These are phyloP conservation scores for Leccinum sublutescens DNA, from an alignment of 768 basidiomycete species.

Conservation along the genomic window DNA sequence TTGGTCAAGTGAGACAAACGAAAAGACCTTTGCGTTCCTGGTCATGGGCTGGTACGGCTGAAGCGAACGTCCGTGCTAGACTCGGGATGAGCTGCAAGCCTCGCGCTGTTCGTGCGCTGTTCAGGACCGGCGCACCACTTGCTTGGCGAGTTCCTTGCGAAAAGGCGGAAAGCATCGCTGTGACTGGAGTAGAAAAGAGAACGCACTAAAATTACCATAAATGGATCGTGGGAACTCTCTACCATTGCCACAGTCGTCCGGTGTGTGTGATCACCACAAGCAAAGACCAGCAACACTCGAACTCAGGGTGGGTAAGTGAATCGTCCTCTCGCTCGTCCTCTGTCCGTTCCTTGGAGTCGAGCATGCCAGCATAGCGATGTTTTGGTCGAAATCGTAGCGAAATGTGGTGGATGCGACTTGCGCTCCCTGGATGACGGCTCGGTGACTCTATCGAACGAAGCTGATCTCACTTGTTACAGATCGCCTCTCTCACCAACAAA, in stretches of 20 bases:
- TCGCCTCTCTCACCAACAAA: conserved; percentile 34
- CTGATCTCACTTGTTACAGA: conserved; percentile 26
- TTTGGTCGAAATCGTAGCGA: conserved; percentile 23
- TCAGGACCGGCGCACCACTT: background rate
- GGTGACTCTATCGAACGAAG: background rate
- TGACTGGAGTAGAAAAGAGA: background rate
- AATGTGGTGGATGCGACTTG: conserved; percentile 40
- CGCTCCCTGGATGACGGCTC: conserved; percentile 36
- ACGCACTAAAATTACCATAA: conserved; percentile 16
- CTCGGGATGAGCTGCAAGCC: background rate
- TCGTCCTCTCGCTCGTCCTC: conserved; percentile 9
- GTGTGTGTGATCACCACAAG: background rate
- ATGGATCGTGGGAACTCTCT: conserved; percentile 26
- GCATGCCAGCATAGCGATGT: background rate
- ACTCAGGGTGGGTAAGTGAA: conserved; percentile 40
- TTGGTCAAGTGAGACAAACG: conserved; percentile 2
- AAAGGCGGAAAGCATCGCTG: conserved; percentile 20
- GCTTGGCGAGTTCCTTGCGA: conserved; percentile 16
- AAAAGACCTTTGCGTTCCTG: conserved; percentile 20
- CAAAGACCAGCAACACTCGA: conserved; percentile 26
- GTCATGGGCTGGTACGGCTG: conserved; percentile 3
- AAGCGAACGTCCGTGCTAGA: conserved; percentile 13
- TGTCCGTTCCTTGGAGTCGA: background rate
- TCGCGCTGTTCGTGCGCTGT: background rate
- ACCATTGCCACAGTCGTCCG: background rate